Conservation (phyloP, 768 basidiomycete genomes). For the Leccinum boreale region DNA sequence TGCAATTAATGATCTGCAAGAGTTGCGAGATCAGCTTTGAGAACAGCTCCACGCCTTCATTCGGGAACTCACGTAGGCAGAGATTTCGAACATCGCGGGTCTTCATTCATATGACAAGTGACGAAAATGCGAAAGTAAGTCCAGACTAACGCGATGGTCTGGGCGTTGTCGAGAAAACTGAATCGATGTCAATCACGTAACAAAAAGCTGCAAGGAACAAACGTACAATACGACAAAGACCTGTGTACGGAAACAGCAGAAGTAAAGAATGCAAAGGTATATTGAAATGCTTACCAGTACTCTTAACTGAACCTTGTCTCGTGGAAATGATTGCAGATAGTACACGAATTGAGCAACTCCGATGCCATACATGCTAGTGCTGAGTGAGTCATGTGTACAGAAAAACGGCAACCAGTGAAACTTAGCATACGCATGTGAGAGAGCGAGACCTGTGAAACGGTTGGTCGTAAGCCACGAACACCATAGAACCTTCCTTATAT, state of each 20-base stretch:
- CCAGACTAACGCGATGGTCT: background rate
- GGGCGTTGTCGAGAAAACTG: conserved; percentile 8
- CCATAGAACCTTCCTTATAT: background rate
- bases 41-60: background rate
- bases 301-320: conserved; percentile 10
- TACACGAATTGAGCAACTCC: background rate
- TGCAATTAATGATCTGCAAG: conserved; percentile 1
- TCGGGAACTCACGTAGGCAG: conserved; percentile 8
- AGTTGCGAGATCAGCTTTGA: background rate
- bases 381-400: background rate
- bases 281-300: conserved; percentile 6
- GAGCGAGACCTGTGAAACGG: conserved; percentile 13
- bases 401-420: background rate
- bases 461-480: background rate
- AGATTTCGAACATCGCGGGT: background rate
- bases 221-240: conserved; percentile 11
- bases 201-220: too few relatives aligned
- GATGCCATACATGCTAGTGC: background rate
- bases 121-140: conserved; percentile 4
- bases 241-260: background rate
- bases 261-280: background rate
- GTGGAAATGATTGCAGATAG: conserved; percentile 17
- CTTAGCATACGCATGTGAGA: conserved; percentile 12
- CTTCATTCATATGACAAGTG: conserved; percentile 2
- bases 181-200: background rate